Conservation (phyloP, 2,329 filamentous ascomycete genomes). For the Penicillium sp. region DNA sequence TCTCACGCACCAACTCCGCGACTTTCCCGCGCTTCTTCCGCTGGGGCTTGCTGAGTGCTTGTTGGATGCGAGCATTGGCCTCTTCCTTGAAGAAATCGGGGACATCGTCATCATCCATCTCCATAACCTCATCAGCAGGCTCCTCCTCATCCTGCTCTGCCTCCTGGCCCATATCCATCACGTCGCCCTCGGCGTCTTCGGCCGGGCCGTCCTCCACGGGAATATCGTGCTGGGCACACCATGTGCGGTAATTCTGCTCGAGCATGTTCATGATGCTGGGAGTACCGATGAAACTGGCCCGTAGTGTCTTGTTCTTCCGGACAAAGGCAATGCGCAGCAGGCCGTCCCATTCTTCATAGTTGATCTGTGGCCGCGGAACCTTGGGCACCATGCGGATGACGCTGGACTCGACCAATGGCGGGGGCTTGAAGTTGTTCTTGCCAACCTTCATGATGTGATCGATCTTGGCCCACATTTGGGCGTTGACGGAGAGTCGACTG, state of each 20-base stretch:
- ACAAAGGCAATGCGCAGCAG: conserved; percentile 80
- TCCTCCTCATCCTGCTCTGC: conserved; percentile 47
- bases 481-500: conserved; percentile 86
- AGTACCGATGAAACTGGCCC: conserved; percentile 78
- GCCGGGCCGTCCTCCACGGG: conserved; percentile 67
- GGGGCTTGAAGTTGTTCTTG: conserved; percentile 94
- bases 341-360: conserved; percentile 94
- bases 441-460: conserved; percentile 85
- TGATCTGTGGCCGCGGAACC: conserved; percentile 79
- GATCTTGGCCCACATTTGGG: conserved; percentile 84
- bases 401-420: conserved; percentile 86
- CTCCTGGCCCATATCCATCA: conserved; percentile 38
- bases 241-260: conserved; percentile 86
- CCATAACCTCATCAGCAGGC: conserved; percentile 52
- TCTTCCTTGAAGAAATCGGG: conserved; percentile 80
- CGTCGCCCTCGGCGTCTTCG: conserved; percentile 35
- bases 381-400: conserved; percentile 91
- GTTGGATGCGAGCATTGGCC: conserved; percentile 32
- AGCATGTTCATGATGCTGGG: conserved; percentile 79
- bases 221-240: conserved; percentile 84
- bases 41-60: conserved; percentile 55
- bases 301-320: conserved; percentile 86
- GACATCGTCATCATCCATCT: conserved; percentile 64
- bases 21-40: conserved; percentile 77
- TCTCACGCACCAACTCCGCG: conserved; percentile 77